phyloP scores from a whole-genome alignment of 192 early-diverging fungal genomes.

The Backusella mclennaniae region DNA sequence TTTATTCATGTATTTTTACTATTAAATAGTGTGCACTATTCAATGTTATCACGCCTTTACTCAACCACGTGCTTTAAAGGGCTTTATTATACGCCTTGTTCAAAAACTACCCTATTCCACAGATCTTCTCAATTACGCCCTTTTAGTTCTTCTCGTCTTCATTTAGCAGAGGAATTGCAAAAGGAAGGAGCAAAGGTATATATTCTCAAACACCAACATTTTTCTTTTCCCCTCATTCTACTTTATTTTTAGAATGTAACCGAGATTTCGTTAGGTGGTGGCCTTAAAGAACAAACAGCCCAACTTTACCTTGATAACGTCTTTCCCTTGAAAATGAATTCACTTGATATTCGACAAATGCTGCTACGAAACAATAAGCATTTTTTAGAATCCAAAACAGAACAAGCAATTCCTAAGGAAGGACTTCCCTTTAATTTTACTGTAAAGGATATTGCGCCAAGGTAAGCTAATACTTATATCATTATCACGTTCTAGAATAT shows the following conservation, averaged over 20 bases:
- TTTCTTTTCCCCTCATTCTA: neutral
- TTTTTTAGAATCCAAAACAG: constrained; percentile 17
- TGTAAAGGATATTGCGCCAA: constrained; percentile 46
- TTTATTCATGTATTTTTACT: neutral
- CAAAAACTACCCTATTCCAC: neutral
- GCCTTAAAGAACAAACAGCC: constrained; percentile 5
- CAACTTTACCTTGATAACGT: constrained; percentile 41
- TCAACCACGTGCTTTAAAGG: neutral
- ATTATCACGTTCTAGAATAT: neutral
- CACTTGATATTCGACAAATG: constrained; percentile 36
- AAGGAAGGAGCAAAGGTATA: neutral
- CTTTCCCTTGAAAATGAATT: constrained; percentile 33
- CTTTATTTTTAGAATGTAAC: neutral
- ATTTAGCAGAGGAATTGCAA: neutral
- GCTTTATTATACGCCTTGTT: neutral
- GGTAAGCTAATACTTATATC: constrained; percentile 29
- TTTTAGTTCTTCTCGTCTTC: neutral
- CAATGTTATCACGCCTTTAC: neutral
- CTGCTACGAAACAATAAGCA: constrained; percentile 23
- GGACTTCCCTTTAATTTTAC: constrained; percentile 50
- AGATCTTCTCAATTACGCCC: neutral
- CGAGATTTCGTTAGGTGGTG: neutral
- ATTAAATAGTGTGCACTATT: neutral
- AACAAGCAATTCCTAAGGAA: constrained; percentile 32
- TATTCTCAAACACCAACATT: neutral